Base-by-base conservation (phyloP, 2,329 filamentous ascomycete genomes). In the Sporothrix schenckii region DNA sequence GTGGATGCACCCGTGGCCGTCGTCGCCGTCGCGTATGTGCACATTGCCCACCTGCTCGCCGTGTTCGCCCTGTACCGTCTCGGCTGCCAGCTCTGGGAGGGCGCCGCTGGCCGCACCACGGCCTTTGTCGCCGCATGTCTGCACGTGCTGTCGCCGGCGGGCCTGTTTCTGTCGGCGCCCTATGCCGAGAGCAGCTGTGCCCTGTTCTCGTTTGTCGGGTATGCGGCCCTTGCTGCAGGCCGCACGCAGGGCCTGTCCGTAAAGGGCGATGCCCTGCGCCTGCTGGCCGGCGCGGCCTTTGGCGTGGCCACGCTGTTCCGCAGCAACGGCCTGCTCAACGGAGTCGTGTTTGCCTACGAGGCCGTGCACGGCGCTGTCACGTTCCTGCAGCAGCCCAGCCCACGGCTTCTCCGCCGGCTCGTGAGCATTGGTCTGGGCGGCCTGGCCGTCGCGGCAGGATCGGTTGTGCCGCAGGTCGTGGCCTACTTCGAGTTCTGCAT, bases 251-350 rank as follows among this genome's bases (percentile, higher is more conserved):
- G 66, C 50, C 74, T 71, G 1, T 77, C 73, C 19, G 67, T 77
- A 0, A 58, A 30, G 0, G 79, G 83, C n/a, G 85, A 88, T 74
- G 73, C 81, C 2, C 83, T 83, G 16, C 80, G 91, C 24, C 74
- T 96, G 6, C 76, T 82, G 11, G 87, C 92, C 2, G 93, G 92
- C 1, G 71, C 88, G 2, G 72, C 87, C 6, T 94, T 98, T 76
- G 92, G 90, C 0, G 75, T 90, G 19, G 90, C 93, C 0, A 90
- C 90, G 0, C 84, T 87, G 1, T 88, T 96, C 72, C 89, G 95
- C 70, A 93, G 91, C 76, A 99, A 99, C 78, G 95, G 93, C 11
- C 81, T 98, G 61, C 82, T 97, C 14, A 94, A 91, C 77, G 94
- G 94, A 11, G 78, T 93, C 3, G 81, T 93, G 3, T 92, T 97